Evolutionary conservation across 176 grass and related monocot genomes (phyloP).

Genomic region (Otatea glauca): DNA sequence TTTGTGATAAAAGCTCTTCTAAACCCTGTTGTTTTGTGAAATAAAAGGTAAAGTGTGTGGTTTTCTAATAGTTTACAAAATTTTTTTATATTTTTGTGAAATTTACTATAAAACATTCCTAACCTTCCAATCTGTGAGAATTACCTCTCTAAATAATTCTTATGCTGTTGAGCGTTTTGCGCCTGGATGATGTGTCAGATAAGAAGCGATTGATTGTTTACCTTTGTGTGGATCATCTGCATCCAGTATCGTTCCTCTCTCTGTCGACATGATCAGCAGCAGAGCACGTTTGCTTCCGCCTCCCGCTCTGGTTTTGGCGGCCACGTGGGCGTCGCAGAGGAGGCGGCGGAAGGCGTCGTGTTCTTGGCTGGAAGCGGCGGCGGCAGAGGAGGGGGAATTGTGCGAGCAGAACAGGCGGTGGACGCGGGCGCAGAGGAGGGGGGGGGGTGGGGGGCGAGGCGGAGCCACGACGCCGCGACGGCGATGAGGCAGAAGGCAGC

Average conservation of each 20-base stretch:
- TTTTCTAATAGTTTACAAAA: no score
- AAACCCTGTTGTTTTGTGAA: no score
- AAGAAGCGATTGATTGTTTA: not conserved
- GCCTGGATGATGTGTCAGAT: not conserved
- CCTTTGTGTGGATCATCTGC: conserved; percentile 25
- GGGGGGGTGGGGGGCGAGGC: conserved; percentile 44
- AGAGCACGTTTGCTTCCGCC: not conserved
- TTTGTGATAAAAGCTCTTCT: no score
- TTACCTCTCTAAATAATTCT: not conserved
- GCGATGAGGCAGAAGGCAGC: conserved; percentile 57
- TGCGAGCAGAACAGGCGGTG: conserved; percentile 43
- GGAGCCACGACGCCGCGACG: conserved; percentile 29
- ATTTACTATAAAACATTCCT: no score
- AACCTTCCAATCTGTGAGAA: not conserved
- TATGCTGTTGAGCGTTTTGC: not conserved
- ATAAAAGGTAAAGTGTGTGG: no score
- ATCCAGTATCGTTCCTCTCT: not conserved
- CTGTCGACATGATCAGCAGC: not conserved
- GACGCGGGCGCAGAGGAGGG: conserved; percentile 48
- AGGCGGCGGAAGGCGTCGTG: conserved; percentile 17
- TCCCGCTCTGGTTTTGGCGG: not conserved
- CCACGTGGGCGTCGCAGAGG: conserved; percentile 45
- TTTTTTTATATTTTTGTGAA: no score
- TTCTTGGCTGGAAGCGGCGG: not conserved
- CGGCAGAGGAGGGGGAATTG: not conserved